These are phyloP conservation scores for Oropetium thomaeum DNA, from an alignment of 176 grass and related monocot species.

Conservation along the genomic window DNA sequence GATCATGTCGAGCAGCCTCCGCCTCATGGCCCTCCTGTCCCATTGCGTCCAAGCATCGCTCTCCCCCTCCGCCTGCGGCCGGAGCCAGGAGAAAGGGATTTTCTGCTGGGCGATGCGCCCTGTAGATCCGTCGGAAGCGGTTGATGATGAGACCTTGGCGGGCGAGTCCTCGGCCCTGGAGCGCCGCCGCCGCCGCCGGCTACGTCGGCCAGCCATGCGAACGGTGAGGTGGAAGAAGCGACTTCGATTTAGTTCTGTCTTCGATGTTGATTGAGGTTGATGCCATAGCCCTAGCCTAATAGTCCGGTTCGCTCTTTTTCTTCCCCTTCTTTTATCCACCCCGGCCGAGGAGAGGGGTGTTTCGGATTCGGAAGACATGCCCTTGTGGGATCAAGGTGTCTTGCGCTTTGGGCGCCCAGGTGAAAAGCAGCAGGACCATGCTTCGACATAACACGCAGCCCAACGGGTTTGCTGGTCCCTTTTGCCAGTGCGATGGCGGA, in stretches of 20 bases:
- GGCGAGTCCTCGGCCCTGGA: background rate
- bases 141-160: background rate
- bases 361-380: no score
- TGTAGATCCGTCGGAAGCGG: background rate
- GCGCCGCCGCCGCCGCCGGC: background rate
- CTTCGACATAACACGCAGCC: background rate
- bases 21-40: background rate
- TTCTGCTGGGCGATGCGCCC: background rate
- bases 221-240: background rate
- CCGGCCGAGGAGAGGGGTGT: no score
- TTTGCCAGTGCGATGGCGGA: background rate
- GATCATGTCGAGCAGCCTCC: background rate
- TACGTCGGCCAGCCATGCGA: background rate
- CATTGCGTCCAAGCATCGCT: background rate
- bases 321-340: no score
- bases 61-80: background rate
- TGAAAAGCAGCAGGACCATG: background rate
- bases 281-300: no score
- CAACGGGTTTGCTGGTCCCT: slow-evolving; percentile 15
- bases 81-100: no score
- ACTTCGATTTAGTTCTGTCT: no score
- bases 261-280: no score
- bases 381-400: background rate
- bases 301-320: no score
- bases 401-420: background rate